A percentile compares a stretch with the other conserved stretches of the same genome.
Conservation (phyloP, 2,329 filamentous ascomycete genomes). For the Diaporthe longicolla region DNA sequence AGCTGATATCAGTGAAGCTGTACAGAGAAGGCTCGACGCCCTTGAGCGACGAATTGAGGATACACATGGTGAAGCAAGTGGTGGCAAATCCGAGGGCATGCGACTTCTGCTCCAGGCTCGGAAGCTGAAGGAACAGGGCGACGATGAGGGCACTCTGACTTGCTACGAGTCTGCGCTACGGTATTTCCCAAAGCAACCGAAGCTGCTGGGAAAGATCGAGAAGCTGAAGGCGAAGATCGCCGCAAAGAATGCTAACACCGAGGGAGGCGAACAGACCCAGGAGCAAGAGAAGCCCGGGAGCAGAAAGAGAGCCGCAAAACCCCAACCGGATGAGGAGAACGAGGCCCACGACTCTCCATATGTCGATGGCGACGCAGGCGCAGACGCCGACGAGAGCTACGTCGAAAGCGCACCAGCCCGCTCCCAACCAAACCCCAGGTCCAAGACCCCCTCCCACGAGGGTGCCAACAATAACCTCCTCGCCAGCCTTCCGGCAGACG, state of each 20-base stretch:
- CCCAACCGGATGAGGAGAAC: constrained; percentile 51
- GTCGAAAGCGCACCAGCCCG: constrained; percentile 45
- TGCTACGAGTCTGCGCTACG: constrained; percentile 90
- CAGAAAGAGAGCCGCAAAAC: constrained; percentile 49
- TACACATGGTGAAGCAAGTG: constrained; percentile 62
- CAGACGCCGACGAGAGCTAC: constrained; percentile 56
- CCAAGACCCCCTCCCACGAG: constrained; percentile 34
- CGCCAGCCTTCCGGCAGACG: constrained; percentile 49
- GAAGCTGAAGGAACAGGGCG: constrained; percentile 87
- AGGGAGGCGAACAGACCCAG: neutral
- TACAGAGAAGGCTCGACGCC: constrained; percentile 85
- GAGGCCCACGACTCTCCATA: constrained; percentile 56
- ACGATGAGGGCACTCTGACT: constrained; percentile 81
- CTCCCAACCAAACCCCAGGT: constrained; percentile 30
- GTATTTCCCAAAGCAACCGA: constrained; percentile 88
- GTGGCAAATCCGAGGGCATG: constrained; percentile 84
- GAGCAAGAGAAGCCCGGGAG: neutral
- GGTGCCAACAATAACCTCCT: constrained; percentile 46
- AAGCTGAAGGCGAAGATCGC: constrained; percentile 69
- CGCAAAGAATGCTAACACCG: constrained; percentile 37
- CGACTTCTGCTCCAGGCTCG: constrained; percentile 91
- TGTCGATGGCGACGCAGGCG: constrained; percentile 58
- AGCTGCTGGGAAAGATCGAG: constrained; percentile 79
- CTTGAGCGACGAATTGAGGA: constrained; percentile 89
- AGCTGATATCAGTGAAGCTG: constrained; percentile 78